Conservation (phyloP, 1,284 basidiomycete genomes). For the Leccinum variabile region DNA sequence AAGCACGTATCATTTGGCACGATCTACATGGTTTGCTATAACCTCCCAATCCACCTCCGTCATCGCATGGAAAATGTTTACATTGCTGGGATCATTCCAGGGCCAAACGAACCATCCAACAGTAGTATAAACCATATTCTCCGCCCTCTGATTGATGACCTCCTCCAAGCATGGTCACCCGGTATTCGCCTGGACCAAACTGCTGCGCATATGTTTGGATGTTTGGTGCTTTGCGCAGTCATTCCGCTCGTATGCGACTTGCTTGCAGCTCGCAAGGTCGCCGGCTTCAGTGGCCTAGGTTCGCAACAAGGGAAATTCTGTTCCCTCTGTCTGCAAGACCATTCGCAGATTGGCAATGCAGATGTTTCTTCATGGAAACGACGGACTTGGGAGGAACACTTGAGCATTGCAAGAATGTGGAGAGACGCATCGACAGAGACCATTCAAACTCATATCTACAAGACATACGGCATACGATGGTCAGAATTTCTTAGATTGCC, state of each 20-base stretch:
- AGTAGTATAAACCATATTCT: too few species aligned
- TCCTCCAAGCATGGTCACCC: too few species aligned
- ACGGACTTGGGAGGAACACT: slow-evolving; percentile 21
- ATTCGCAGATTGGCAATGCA: slow-evolving; percentile 34
- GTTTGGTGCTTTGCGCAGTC: too few species aligned
- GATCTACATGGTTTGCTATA: background rate
- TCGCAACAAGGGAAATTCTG: too few species aligned
- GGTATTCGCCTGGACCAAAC: too few species aligned
- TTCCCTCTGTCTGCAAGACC: slow-evolving; percentile 27
- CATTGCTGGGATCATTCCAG: background rate
- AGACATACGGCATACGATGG: background rate
- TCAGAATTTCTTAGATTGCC: slow-evolving; percentile 1
- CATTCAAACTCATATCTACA: slow-evolving; percentile 3
- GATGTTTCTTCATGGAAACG: slow-evolving; percentile 21
- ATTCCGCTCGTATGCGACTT: too few species aligned
- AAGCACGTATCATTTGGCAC: background rate
- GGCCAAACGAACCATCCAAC: background rate
- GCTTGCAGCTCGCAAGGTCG: too few species aligned
- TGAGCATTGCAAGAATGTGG: slow-evolving; percentile 17
- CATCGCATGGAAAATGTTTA: background rate
- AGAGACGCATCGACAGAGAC: slow-evolving; percentile 4
- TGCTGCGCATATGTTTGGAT: too few species aligned
- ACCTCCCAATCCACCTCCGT: background rate
- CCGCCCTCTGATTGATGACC: too few species aligned
- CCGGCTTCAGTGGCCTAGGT: too few species aligned